These are phyloP conservation scores for Naganishia randhawae DNA, from an alignment of 768 basidiomycete species.

Conservation along the genomic window DNA sequence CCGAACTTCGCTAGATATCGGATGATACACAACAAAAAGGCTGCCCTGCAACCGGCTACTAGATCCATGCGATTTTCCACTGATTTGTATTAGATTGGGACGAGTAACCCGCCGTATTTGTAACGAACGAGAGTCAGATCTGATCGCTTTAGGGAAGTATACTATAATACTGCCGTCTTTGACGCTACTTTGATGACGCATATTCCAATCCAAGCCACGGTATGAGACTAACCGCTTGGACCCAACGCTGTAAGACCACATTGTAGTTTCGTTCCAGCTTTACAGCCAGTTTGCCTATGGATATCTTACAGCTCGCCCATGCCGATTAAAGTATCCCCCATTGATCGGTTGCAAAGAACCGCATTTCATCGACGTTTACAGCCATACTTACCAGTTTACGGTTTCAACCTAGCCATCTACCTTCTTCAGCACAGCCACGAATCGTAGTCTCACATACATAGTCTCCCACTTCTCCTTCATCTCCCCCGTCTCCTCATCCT, in stretches of 20 bases:
- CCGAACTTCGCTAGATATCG: conserved; percentile 8
- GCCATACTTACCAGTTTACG: neutral
- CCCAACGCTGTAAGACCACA: no score
- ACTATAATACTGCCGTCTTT: neutral
- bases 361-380: neutral
- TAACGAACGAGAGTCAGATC: neutral
- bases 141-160: neutral
- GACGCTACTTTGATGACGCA: no score
- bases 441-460: conserved; percentile 70
- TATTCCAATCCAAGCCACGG: no score
- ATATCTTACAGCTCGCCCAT: no score
- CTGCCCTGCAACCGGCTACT: neutral
- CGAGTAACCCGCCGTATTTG: conserved; percentile 5
- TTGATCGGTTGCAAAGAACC: no score
- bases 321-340: no score
- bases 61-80: neutral
- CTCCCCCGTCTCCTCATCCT: conserved; percentile 31
- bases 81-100: conserved; percentile 17
- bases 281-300: no score
- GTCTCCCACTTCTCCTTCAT: conserved; percentile 56
- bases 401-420: neutral
- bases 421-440: conserved; percentile 53
- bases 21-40: neutral
- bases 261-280: no score
- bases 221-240: no score